Evolutionary conservation across 306 rosid genomes (phyloP), one percentile per base, ranked within the genome.

Genomic region (Hippophae rhamnoides): DNA sequence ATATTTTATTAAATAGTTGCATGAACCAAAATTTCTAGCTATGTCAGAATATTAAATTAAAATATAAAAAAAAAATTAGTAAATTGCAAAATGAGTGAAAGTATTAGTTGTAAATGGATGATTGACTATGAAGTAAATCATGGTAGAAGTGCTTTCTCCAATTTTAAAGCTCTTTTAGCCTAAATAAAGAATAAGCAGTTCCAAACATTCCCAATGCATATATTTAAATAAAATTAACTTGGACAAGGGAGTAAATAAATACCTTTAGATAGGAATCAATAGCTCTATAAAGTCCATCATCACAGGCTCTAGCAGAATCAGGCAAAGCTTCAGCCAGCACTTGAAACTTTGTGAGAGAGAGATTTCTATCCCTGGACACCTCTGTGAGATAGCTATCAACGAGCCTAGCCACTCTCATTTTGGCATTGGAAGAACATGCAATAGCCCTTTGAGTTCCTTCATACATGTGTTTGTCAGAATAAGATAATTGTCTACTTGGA

Each of bases 311-410:
- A 58, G 99, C 97, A 52, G 95, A 82, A 56, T 93, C 99, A n/a
- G 99, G 99, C 82, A 93, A 79, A 65, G 99, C 97, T 76, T 93
- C 99, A 3, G 97, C 99, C 50, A 93, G 86, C 1, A 88, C 99
- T 75, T 93, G 99, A 79, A 93, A 93, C 81, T 93, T 93, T 23
- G 99, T 93, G 62, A 93, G 76, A 64, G 99, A 79, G 62, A 93
- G 97, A 77, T 78, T 84, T 71, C 95, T 73, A 65, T 93, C 97
- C 76, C 97, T 80, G 31, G 99, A 87, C 9, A 84, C 99, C 61
- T 93, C 97, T 2, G 99, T 93, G 40, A 93, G 95, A 72, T 93
- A 93, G 74, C 99, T 93, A 42, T 93, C 99, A 47, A 93, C 95
- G 72, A 93, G 95, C 81, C 95, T 84, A 47, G 99, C 90, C 66